phyloP scores from a whole-genome alignment of 2,329 filamentous ascomycete species.

The Aspergillus spinulosporus region DNA sequence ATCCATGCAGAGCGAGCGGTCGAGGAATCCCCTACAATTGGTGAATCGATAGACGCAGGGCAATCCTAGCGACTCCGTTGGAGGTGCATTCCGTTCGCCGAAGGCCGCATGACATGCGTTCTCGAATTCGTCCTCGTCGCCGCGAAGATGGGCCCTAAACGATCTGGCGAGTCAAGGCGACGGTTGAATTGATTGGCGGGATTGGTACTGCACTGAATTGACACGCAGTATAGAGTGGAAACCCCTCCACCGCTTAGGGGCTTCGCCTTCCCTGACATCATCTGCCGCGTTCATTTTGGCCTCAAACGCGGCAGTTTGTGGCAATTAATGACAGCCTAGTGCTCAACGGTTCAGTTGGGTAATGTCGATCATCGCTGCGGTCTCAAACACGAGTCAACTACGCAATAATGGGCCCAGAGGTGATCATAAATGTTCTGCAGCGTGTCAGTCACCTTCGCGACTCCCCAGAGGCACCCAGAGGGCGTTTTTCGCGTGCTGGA shows the following conservation, averaged over 20 bases:
- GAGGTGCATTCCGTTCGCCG: conserved; percentile 14
- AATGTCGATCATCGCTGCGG: background rate
- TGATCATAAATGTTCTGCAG: too few species aligned
- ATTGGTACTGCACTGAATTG: conserved; percentile 12
- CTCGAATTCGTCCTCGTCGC: conserved; percentile 1
- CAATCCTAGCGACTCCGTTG: conserved; percentile 8
- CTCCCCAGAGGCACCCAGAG: background rate
- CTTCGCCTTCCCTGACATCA: conserved; percentile 18
- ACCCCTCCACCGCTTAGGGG: conserved; percentile 16
- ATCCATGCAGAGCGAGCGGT: background rate
- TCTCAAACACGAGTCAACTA: background rate
- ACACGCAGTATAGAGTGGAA: conserved; percentile 5
- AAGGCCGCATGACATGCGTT: conserved; percentile 21
- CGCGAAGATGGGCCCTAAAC: conserved; percentile 2
- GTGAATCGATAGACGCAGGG: background rate
- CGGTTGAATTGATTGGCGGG: conserved; percentile 3
- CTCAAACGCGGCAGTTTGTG: conserved; percentile 2
- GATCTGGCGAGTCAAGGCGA: conserved; percentile 8
- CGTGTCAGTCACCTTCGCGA: background rate
- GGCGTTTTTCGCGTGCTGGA: background rate
- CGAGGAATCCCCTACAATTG: conserved; percentile 7
- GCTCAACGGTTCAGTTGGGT: background rate
- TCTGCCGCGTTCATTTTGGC: conserved; percentile 7
- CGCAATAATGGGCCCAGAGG: background rate
- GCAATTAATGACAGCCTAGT: background rate